Conservation (phyloP, 192 early-diverging fungal genomes). For the Backusella tarrabulga region DNA sequence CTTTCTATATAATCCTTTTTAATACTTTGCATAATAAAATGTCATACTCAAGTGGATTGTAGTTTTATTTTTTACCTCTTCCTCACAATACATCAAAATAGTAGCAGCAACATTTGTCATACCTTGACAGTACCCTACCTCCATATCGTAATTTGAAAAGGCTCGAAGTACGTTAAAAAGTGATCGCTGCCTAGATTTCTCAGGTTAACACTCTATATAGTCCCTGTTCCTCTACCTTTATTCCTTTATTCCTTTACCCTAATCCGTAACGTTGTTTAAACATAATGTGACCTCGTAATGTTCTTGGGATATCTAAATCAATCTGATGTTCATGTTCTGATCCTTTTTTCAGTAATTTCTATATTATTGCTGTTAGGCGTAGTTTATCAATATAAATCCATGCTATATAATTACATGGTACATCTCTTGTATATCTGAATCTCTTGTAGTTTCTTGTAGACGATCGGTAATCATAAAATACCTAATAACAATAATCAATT, state of each 20-base stretch:
- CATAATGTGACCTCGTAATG: constrained; percentile 58
- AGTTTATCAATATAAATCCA: neutral
- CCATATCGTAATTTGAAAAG: constrained; percentile 70
- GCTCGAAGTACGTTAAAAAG: constrained; percentile 80
- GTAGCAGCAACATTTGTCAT: constrained; percentile 79
- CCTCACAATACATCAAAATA: constrained; percentile 66
- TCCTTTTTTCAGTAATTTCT: constrained; percentile 28
- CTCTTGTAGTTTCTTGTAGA: constrained; percentile 9
- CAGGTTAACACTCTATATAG: neutral
- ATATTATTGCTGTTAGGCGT: neutral
- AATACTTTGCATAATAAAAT: neutral
- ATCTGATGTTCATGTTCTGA: constrained; percentile 53
- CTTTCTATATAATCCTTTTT: constrained; percentile 39
- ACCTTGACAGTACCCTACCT: constrained; percentile 89
- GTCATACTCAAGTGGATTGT: neutral
- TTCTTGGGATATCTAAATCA: constrained; percentile 59
- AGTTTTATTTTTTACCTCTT: constrained; percentile 41
- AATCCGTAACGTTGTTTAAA: constrained; percentile 54
- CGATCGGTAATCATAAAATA: constrained; percentile 35
- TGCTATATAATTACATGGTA: constrained; percentile 9
- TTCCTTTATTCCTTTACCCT: constrained; percentile 35
- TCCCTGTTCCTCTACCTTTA: neutral
- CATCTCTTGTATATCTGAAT: constrained; percentile 12
- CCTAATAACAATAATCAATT: constrained; percentile 9
- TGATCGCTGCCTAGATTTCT: constrained; percentile 57